Evolutionary conservation across 164 flowering plant species (phyloP).

Genomic region (Dillenia turbinata): DNA sequence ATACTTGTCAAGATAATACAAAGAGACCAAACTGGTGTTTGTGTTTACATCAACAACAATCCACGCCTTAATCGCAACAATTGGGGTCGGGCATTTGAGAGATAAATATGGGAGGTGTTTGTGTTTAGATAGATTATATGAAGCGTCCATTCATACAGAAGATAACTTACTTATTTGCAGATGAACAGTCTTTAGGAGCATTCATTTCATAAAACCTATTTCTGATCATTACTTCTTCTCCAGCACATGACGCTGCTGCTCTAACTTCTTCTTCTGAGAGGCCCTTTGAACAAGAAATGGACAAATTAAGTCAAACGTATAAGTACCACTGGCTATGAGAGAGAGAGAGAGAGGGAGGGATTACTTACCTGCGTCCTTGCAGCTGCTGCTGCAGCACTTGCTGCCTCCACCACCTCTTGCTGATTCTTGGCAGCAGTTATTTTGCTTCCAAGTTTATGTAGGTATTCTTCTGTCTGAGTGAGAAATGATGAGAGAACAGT

Average conservation of each 20-base stretch:
- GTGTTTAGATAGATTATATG: too few relatives aligned
- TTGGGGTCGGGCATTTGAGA: too few relatives aligned
- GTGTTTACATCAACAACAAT: too few relatives aligned
- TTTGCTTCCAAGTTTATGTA: constrained; percentile 85
- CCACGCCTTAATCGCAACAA: too few relatives aligned
- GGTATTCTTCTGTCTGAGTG: constrained; percentile 95
- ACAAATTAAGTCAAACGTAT: constrained; percentile 1
- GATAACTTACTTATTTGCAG: constrained; percentile 73
- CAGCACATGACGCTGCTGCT: constrained; percentile 92
- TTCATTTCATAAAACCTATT: constrained; percentile 95
- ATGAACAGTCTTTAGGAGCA: constrained; percentile 85
- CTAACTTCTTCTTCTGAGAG: constrained; percentile 97
- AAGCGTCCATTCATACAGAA: too few relatives aligned
- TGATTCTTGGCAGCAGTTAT: constrained; percentile 92
- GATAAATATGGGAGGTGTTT: too few relatives aligned
- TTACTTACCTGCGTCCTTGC: constrained; percentile 81
- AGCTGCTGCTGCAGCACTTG: constrained; percentile 78
- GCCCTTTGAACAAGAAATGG: constrained; percentile 48
- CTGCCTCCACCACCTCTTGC: constrained; percentile 95
- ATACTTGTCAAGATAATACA: too few relatives aligned
- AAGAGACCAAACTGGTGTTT: too few relatives aligned
- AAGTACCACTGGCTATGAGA: background rate
- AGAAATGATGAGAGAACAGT: constrained; percentile 90
- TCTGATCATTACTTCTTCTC: constrained; percentile 96
- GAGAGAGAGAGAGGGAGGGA: constrained; percentile 1